Percentiles rank a stretch among this genome's conserved stretches.
These are phyloP conservation scores for Pseudognaphalium luteoalbum DNA, from an alignment of 129 eudicot species.

Conservation along the genomic window DNA sequence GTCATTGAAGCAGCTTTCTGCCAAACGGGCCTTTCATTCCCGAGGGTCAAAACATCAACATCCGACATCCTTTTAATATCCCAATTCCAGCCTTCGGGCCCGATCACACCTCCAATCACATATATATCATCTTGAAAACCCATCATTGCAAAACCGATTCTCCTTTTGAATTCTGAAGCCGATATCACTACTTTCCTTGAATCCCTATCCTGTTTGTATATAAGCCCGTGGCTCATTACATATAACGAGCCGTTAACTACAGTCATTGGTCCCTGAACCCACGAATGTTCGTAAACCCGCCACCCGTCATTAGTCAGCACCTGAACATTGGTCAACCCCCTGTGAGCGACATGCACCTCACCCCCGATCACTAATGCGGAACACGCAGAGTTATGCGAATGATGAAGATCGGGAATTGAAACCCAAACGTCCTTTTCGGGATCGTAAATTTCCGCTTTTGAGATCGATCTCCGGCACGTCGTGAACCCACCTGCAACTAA, in stretches of 20 bases:
- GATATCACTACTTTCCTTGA: slow-evolving; percentile 53
- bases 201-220: slow-evolving; percentile 63
- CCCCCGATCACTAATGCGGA: slow-evolving; percentile 72
- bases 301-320: slow-evolving; percentile 55
- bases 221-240: slow-evolving; percentile 74
- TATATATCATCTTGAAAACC: slow-evolving; percentile 76
- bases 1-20: slow-evolving; percentile 79
- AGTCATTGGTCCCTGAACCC: slow-evolving; percentile 90
- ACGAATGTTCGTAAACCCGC: slow-evolving; percentile 64
- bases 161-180: slow-evolving; percentile 67
- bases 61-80: slow-evolving; percentile 69
- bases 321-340: slow-evolving; percentile 84
- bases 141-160: slow-evolving; percentile 75
- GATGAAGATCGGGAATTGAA: slow-evolving; percentile 72
- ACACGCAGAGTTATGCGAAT: slow-evolving; percentile 73
- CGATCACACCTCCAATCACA: slow-evolving; percentile 87
- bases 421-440: slow-evolving; percentile 77
- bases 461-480: slow-evolving; percentile 73
- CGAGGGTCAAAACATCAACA: slow-evolving; percentile 71
- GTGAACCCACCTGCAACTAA: slow-evolving; percentile 96
- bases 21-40: slow-evolving; percentile 75
- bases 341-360: slow-evolving; percentile 80
- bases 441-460: slow-evolving; percentile 80
- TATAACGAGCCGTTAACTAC: slow-evolving; percentile 69
- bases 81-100: slow-evolving; percentile 82